phyloP scores from a whole-genome alignment of 768 basidiomycete species.

The Naganishia friedmannii region DNA sequence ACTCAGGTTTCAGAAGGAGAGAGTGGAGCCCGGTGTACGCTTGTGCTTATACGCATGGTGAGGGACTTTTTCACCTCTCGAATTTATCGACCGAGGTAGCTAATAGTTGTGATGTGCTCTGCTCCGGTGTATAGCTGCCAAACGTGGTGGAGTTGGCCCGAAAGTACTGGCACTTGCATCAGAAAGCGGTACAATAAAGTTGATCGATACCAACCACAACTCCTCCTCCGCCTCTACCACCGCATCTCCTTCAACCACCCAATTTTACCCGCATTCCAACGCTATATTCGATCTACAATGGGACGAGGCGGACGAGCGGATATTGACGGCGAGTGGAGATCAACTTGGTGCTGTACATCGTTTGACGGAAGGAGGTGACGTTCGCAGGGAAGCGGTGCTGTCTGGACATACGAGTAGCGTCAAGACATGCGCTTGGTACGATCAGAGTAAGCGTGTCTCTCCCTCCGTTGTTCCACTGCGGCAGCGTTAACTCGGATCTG shows the following conservation, averaged over 20 bases:
- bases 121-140: background rate
- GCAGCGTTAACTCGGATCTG: background rate
- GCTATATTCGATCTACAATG: slow-evolving; percentile 50
- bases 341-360: slow-evolving; percentile 26
- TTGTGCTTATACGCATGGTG: slow-evolving; percentile 30
- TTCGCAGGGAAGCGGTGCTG: slow-evolving; percentile 34
- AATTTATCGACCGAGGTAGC: too few species aligned
- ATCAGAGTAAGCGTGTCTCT: slow-evolving; percentile 32
- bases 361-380: background rate
- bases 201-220: slow-evolving; percentile 4
- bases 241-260: background rate
- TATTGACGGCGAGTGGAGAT: slow-evolving; percentile 47
- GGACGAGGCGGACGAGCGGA: slow-evolving; percentile 41
- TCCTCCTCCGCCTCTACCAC: background rate
- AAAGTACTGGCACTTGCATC: slow-evolving; percentile 5
- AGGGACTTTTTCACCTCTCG: too few species aligned
- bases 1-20: background rate
- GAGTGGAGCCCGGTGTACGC: slow-evolving; percentile 28
- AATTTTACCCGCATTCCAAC: slow-evolving; percentile 38
- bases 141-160: background rate
- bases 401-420: slow-evolving; percentile 45
- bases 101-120: background rate
- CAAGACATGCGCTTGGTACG: slow-evolving; percentile 46
- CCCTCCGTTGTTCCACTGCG: background rate
- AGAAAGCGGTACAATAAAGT: slow-evolving; percentile 8